A percentile compares a stretch with the other conserved stretches of the same genome.
Evolutionary conservation across 352 stramenopile species (phyloP).

Genomic region (Globisporangium carolinianum): DNA sequence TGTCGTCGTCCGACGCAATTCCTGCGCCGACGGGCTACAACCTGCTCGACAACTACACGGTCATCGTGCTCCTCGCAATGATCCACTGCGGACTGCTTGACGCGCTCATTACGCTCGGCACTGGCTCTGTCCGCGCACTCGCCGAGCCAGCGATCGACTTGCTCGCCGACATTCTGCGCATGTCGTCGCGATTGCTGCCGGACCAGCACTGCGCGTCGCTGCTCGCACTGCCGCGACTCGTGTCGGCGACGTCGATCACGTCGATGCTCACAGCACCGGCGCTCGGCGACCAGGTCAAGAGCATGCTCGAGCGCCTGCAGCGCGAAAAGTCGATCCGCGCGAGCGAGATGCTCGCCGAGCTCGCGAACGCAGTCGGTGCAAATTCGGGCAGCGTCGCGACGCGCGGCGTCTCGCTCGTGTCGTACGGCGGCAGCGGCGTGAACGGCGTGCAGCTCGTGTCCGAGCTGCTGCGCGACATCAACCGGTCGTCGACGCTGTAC

Average conservation of each 20-base stretch:
- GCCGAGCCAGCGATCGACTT: conserved; percentile 82
- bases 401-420: conserved; percentile 67
- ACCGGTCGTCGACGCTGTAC: conserved; percentile 61
- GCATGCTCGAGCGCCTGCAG: conserved; percentile 62
- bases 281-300: conserved; percentile 64
- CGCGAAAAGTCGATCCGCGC: conserved; percentile 83
- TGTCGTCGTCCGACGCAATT: conserved; percentile 62
- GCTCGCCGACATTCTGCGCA: conserved; percentile 75
- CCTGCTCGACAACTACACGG: conserved; percentile 85
- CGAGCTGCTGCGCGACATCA: conserved; percentile 82
- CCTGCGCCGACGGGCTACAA: conserved; percentile 65
- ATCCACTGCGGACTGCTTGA: conserved; percentile 82
- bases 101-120: conserved; percentile 77
- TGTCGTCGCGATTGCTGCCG: conserved; percentile 74
- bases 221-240: conserved; percentile 67
- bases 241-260: conserved; percentile 73
- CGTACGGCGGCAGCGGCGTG: conserved; percentile 71
- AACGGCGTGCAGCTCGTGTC: conserved; percentile 86
- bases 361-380: conserved; percentile 69
- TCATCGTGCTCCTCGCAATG: conserved; percentile 80
- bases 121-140: conserved; percentile 56
- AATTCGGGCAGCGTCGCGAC: conserved; percentile 68
- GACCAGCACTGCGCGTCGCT: conserved; percentile 81
- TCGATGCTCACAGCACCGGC: conserved; percentile 55
- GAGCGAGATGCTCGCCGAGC: conserved; percentile 78